phyloP scores from a whole-genome alignment of 805 yeast genomes.

The Metschnikowia dekortorum region DNA sequence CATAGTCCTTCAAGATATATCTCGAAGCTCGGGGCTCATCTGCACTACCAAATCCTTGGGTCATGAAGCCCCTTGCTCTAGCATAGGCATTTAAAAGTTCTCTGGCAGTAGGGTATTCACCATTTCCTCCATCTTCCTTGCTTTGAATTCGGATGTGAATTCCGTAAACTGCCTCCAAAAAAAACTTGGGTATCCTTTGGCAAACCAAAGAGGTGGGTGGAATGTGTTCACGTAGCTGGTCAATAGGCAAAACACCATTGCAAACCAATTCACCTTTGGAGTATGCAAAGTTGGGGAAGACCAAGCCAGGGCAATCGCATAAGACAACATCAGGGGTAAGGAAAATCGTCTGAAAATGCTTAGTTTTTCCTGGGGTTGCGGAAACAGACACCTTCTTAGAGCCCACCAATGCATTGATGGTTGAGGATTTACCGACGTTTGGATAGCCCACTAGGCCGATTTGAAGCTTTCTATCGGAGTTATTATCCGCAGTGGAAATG shows the following conservation, averaged over 20 bases:
- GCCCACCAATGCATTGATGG: conserved; percentile 94
- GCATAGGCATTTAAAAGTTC: conserved; percentile 91
- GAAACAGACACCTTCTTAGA: conserved; percentile 98
- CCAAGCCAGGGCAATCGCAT: conserved; percentile 99
- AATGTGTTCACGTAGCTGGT: conserved; percentile 87
- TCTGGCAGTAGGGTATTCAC: conserved; percentile 75
- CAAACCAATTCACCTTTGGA: conserved; percentile 96
- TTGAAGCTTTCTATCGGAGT: conserved; percentile 60
- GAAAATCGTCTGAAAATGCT: conserved; percentile 94
- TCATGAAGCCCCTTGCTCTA: conserved; percentile 94
- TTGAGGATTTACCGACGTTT: conserved; percentile 91
- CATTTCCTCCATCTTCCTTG: conserved; percentile 82
- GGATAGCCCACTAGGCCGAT: conserved; percentile 98
- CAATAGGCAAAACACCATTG: conserved; percentile 98
- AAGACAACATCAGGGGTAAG: conserved; percentile 77
- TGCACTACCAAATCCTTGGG: conserved; percentile 95
- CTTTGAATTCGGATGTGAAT: conserved; percentile 76
- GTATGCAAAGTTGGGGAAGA: conserved; percentile 95
- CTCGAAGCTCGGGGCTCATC: conserved; percentile 95
- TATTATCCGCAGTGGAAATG: conserved; percentile 51
- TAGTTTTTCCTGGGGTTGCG: conserved; percentile 97
- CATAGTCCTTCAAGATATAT: conserved; percentile 88
- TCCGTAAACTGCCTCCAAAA: conserved; percentile 89
- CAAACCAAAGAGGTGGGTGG: conserved; percentile 86
- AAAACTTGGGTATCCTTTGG: conserved; percentile 83